Evolutionary conservation across 2,329 filamentous ascomycete genomes (phyloP).

Genomic region (Exophiala dermatitidis): DNA sequence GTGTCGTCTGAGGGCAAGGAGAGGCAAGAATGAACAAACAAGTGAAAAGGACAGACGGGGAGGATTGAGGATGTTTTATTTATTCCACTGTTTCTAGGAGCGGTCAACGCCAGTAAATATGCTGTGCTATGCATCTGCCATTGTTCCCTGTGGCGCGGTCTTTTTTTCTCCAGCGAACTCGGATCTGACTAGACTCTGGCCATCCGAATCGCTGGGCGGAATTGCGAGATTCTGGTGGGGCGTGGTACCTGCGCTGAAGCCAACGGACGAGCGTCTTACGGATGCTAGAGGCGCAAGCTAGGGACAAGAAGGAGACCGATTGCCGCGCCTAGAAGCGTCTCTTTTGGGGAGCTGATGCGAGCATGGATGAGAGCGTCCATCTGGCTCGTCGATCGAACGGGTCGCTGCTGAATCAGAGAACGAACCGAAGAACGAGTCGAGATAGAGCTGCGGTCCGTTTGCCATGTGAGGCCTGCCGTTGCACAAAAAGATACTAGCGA

Average conservation of each 20-base stretch:
- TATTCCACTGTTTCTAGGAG: neutral
- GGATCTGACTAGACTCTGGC: neutral
- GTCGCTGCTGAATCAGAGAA: neutral
- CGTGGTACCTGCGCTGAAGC: slow-evolving; percentile 8
- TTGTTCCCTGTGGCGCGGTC: neutral
- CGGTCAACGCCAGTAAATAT: too few species aligned
- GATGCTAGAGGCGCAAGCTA: slow-evolving; percentile 7
- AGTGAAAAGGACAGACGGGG: neutral
- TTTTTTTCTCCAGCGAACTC: neutral
- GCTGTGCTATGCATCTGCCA: too few species aligned
- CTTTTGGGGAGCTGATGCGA: neutral
- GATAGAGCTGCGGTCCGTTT: neutral
- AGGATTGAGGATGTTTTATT: neutral
- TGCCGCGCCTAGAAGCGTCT: slow-evolving; percentile 3
- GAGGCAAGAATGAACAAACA: slow-evolving; percentile 1
- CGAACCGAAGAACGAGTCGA: neutral
- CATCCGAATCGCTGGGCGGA: neutral
- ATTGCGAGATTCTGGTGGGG: neutral
- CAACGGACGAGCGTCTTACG: neutral
- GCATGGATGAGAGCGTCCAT: neutral
- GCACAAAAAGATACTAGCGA: neutral
- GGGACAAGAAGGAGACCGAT: slow-evolving; percentile 13
- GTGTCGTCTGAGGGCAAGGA: neutral
- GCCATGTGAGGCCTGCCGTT: neutral
- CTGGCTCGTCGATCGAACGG: too few species aligned